Evolutionary conservation across 2,329 filamentous ascomycete species (phyloP), one percentile per base, ranked within the genome.

Genomic region (Xylaria sp.): DNA sequence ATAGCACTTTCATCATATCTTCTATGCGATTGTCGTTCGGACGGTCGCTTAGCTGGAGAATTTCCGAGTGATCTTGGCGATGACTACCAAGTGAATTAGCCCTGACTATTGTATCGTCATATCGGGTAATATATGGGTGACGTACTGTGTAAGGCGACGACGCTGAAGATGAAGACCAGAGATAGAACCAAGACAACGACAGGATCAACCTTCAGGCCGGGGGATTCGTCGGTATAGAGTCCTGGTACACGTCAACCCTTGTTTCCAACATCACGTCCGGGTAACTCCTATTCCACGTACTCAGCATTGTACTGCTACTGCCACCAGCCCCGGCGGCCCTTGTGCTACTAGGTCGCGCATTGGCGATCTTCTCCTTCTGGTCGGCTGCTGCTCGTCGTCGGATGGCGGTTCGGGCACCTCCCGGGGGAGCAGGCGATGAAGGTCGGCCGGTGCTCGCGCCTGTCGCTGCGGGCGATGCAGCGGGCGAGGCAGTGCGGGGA

Each of bases 191-290:
- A 86, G 67, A 99, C 94, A 68, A 99, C 93, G 62, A 99, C 95
- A 21, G 95, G 95, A 78, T 99, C 95, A 68, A 99, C 95, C 84
- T 97, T 97, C 73, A 99, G 84, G 65, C 95, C 95, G 61, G 95
- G 95, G 68, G 92, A 96, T 83, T 99, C 95, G 76, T 99, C 95
- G 60, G 95, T 99, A 87, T 99, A 99, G 44, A 99, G 89, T 80
- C 87, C 90, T 93, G 63, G 63, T 15, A 29, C 19, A 33, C 15
- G 65, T 79, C 61, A 80, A 71, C 54, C 7, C 31, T 21, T 40
- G 15, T 38, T 15, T 44, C 31, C 37, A 33, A 11, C 9, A 29
- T 35, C 4, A 38, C 35, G 8, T 33, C 38, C 15, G 19, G 23
- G 19, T 44, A 47, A 6, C 60, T 54, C 60, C 54, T 54, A 60